Evolutionary conservation across 352 stramenopile genomes (phyloP), one percentile per base, ranked within the genome.

Genomic region (Pythium rhizo-oryzae): DNA sequence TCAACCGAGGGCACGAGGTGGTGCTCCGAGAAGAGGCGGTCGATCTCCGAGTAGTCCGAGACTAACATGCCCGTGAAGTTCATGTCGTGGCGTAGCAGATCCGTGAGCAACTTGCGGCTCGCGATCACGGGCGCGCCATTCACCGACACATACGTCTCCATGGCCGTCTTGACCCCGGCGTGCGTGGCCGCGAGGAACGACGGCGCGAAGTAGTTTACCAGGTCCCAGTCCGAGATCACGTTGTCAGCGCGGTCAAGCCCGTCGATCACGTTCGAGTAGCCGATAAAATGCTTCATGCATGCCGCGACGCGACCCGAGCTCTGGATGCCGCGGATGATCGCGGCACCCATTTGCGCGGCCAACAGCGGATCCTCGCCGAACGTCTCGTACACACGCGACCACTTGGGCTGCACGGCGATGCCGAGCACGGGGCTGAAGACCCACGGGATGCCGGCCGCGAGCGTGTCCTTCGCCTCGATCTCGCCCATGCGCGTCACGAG

Each of bases 11-110:
- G 51, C 1, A 89, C 87, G n/a, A 94, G 72, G 52, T 88, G 83
- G 72, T 98, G 93, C 69, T 89, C 92, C 8, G 72, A 79, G 46
- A 88, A 63, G 63, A 98, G 76, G 44, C 96, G 96, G 37, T 93
- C 81, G 39, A 98, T 96, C 71, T 98, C 94, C 16, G 80, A 77
- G 64, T 97, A 98, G 66, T 98, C 94, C 11, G 93, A 97, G 18
- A 98, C 90, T 18, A 98, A 56, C 66, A 98, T 76, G 13, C 94
- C 93, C 6, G 85, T 70, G 55, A 98, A 98, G 30, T 84, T 79
- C 78, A 98, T 92, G 67, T 97, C 79, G 3, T 92, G 54, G 11
- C 93, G 81, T 30, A 98, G 72, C 25, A 98, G 65, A 37, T 92
- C 76, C 43, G 81, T 76, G 6, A 98, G 74, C 39, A 95, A 71